Percentiles rank a stretch among this genome's conserved stretches.
Evolutionary conservation across 164 flowering plant genomes (phyloP).

Genomic region (Magnolia sinica): DNA sequence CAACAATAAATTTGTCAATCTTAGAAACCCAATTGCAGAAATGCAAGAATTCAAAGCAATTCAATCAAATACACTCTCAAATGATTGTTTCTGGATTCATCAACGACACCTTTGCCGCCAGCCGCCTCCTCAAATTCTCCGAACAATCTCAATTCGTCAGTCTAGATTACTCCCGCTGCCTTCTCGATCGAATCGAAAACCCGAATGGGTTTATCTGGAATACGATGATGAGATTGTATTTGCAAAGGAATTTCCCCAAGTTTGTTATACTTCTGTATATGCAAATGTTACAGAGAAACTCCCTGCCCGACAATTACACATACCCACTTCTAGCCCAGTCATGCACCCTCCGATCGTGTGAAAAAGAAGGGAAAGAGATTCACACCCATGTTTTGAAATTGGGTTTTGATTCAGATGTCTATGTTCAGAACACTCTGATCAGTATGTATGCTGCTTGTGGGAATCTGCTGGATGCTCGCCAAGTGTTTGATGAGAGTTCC

Average conservation of each 20-base stretch:
- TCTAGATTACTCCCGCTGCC: slow-evolving; percentile 21
- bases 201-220: slow-evolving; percentile 43
- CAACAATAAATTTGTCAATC: slow-evolving; percentile 23
- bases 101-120: slow-evolving; percentile 38
- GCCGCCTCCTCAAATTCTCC: slow-evolving; percentile 34
- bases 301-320: slow-evolving; percentile 31
- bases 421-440: slow-evolving; percentile 35
- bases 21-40: slow-evolving; percentile 28
- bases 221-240: slow-evolving; percentile 35
- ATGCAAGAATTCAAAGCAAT: slow-evolving; percentile 25
- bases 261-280: slow-evolving; percentile 23
- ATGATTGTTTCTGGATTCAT: slow-evolving; percentile 35
- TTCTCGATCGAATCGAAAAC: slow-evolving; percentile 24
- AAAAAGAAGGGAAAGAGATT: slow-evolving; percentile 33
- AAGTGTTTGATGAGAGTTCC: slow-evolving; percentile 33
- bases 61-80: slow-evolving; percentile 38
- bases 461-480: slow-evolving; percentile 26
- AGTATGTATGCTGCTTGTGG: slow-evolving; percentile 38
- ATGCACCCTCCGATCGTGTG: slow-evolving; percentile 11
- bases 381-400: slow-evolving; percentile 37
- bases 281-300: slow-evolving; percentile 27
- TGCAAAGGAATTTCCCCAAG: slow-evolving; percentile 13
- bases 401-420: slow-evolving; percentile 39
- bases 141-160: slow-evolving; percentile 23
- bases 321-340: slow-evolving; percentile 34